Evolutionary conservation across 768 basidiomycete genomes (phyloP).

Genomic region (Phaeotremella fagi): DNA sequence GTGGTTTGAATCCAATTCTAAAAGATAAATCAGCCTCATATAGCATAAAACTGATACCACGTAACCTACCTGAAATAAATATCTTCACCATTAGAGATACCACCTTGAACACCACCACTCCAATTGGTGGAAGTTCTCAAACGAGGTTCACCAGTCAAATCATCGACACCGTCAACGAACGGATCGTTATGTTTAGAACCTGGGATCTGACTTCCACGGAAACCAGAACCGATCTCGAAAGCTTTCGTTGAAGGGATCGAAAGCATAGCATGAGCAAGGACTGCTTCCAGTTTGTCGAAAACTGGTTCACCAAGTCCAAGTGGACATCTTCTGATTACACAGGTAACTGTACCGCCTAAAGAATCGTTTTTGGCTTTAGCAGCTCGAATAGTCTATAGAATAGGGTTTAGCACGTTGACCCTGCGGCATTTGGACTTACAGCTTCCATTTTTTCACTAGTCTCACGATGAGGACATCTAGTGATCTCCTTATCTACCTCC

Average conservation of each 20-base stretch:
- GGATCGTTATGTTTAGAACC: slow-evolving; percentile 91
- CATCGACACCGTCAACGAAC: slow-evolving; percentile 63
- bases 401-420: not conserved
- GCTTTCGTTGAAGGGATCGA: slow-evolving; percentile 98
- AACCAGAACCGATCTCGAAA: slow-evolving; percentile 96
- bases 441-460: slow-evolving; percentile 87
- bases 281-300: slow-evolving; percentile 97
- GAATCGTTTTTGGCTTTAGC: slow-evolving; percentile 89
- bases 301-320: slow-evolving; percentile 92
- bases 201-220: slow-evolving; percentile 87
- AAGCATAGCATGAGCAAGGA: slow-evolving; percentile 94
- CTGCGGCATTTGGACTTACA: slow-evolving; percentile 51
- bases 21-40: not conserved
- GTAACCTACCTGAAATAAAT: slow-evolving; percentile 84
- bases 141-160: slow-evolving; percentile 36
- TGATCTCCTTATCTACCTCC: slow-evolving; percentile 78
- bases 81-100: slow-evolving; percentile 94
- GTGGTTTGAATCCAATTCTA: slow-evolving; percentile 95
- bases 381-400: slow-evolving; percentile 74
- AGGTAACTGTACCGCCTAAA: slow-evolving; percentile 96
- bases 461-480: slow-evolving; percentile 83
- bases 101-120: slow-evolving; percentile 96
- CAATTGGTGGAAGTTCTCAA: slow-evolving; percentile 86
- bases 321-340: slow-evolving; percentile 86
- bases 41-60: not conserved